Evolutionary conservation across 2,329 filamentous ascomycete species (phyloP).

Genomic region (Periconia sp.): DNA sequence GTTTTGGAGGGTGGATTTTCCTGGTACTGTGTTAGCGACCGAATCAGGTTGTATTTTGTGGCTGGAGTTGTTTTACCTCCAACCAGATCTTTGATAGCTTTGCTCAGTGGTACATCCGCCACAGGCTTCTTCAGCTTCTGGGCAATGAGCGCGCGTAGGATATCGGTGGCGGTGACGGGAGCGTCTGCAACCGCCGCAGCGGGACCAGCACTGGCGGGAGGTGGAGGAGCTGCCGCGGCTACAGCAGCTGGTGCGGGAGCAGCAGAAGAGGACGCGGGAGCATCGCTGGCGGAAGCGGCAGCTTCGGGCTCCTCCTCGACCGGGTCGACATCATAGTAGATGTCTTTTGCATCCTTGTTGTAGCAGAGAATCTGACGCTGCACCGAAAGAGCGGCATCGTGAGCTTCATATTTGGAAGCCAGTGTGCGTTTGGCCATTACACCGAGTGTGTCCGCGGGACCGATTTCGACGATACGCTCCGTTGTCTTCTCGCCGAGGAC

Average conservation of each 20-base stretch:
- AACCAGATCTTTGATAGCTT: slow-evolving; percentile 97
- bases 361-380: slow-evolving; percentile 98
- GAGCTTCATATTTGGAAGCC: slow-evolving; percentile 96
- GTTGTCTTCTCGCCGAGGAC: slow-evolving; percentile 94
- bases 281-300: slow-evolving; percentile 47
- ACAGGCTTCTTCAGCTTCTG: slow-evolving; percentile 97
- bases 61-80: slow-evolving; percentile 67
- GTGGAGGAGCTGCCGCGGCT: slow-evolving; percentile 54
- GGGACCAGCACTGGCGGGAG: slow-evolving; percentile 73
- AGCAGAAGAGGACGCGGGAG: slow-evolving; percentile 48
- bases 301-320: slow-evolving; percentile 74
- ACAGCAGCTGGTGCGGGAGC: slow-evolving; percentile 54
- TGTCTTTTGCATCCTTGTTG: slow-evolving; percentile 99
- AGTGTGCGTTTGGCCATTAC: slow-evolving; percentile 97
- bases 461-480: slow-evolving; percentile 96
- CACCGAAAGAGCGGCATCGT: slow-evolving; percentile 94
- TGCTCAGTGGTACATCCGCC: slow-evolving; percentile 84
- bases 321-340: slow-evolving; percentile 98
- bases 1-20: slow-evolving; percentile 97
- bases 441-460: slow-evolving; percentile 93
- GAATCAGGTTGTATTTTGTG: neutral
- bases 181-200: slow-evolving; percentile 83
- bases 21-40: slow-evolving; percentile 50
- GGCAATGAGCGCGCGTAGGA: slow-evolving; percentile 84
- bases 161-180: slow-evolving; percentile 85